Evolutionary conservation across 352 stramenopile genomes (phyloP).

Genomic region (Pythium vanterpoolii): DNA sequence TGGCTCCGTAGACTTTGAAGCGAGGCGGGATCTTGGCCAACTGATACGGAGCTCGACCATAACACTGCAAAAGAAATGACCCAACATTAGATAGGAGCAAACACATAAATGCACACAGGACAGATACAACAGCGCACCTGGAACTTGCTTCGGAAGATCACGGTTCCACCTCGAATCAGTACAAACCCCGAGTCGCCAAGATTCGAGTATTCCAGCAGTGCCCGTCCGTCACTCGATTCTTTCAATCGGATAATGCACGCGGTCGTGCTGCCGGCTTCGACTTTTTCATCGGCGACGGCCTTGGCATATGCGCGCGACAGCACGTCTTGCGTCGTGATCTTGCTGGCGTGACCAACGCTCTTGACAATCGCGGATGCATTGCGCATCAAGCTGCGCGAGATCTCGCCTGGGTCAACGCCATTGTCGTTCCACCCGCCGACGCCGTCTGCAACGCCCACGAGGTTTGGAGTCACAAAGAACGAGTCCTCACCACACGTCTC

Average conservation of each 20-base stretch:
- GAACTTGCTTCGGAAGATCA: slow-evolving; percentile 76
- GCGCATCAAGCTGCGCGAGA: slow-evolving; percentile 74
- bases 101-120: background rate
- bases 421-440: slow-evolving; percentile 84
- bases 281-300: slow-evolving; percentile 52
- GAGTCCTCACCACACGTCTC: slow-evolving; percentile 69
- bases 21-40: slow-evolving; percentile 70
- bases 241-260: slow-evolving; percentile 72
- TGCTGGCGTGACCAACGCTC: slow-evolving; percentile 11
- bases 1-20: slow-evolving; percentile 74
- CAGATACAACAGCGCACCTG: slow-evolving; percentile 30
- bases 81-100: background rate
- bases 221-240: slow-evolving; percentile 34
- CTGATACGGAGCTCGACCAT: slow-evolving; percentile 72
- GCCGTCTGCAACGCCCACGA: slow-evolving; percentile 70
- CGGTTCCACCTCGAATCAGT: slow-evolving; percentile 54
- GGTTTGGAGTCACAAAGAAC: slow-evolving; percentile 60
- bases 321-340: slow-evolving; percentile 48
- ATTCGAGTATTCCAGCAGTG: slow-evolving; percentile 76
- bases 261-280: slow-evolving; percentile 77
- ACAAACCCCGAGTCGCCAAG: slow-evolving; percentile 76
- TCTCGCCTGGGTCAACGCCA: slow-evolving; percentile 69
- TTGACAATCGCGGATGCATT: slow-evolving; percentile 51
- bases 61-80: slow-evolving; percentile 35
- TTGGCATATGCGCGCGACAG: slow-evolving; percentile 57